phyloP scores from a whole-genome alignment of 352 stramenopile genomes.

The Thalassiosira gravida region DNA sequence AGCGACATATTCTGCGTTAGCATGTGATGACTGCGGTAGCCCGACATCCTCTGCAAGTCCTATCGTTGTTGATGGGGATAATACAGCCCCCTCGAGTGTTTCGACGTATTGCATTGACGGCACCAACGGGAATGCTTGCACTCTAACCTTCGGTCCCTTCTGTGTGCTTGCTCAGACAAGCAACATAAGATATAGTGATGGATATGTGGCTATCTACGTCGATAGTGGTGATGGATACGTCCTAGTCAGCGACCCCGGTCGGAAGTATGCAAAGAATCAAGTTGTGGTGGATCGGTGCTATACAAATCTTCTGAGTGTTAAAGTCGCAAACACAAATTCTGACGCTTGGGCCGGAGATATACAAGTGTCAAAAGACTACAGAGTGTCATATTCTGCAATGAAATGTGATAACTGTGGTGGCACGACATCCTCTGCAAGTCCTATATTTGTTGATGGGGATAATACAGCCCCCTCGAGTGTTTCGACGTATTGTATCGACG shows the following conservation, averaged over 20 bases:
- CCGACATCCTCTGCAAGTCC: too few relatives aligned
- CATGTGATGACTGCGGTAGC: conserved; percentile 1
- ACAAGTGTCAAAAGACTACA: not conserved
- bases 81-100: too few relatives aligned
- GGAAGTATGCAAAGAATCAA: not conserved
- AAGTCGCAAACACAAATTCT: not conserved
- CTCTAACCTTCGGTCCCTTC: too few relatives aligned
- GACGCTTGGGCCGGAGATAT: not conserved
- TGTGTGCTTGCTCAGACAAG: not conserved
- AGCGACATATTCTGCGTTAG: not conserved
- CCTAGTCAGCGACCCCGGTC: not conserved
- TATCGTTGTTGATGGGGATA: too few relatives aligned
- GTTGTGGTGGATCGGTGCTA: not conserved
- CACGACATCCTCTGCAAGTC: not conserved
- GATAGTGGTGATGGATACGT: not conserved
- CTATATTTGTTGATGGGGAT: too few relatives aligned
- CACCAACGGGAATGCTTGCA: too few relatives aligned
- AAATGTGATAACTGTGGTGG: not conserved
- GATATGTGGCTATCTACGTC: not conserved
- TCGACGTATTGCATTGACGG: too few relatives aligned
- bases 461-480: too few relatives aligned
- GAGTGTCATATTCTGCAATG: not conserved
- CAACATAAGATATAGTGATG: not conserved
- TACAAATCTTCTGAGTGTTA: not conserved
- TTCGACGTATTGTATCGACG: too few relatives aligned